Evolutionary conservation across 2,329 filamentous ascomycete genomes (phyloP).

Genomic region (Neonectria faginata): DNA sequence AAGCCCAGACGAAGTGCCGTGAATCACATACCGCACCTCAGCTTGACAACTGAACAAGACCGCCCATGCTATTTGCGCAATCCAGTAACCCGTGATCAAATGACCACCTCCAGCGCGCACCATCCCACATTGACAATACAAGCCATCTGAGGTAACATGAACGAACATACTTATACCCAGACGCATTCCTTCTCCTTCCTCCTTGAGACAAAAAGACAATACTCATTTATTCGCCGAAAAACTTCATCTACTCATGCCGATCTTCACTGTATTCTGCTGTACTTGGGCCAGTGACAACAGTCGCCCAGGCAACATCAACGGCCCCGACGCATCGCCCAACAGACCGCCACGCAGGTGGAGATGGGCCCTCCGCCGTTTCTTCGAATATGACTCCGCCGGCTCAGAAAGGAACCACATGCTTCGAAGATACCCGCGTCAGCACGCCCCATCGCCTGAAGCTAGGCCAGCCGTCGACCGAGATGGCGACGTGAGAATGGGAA

Average conservation of each 20-base stretch:
- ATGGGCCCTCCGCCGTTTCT: too few species aligned
- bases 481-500: background rate
- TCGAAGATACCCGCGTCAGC: background rate
- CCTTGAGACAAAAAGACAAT: background rate
- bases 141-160: too few species aligned
- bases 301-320: background rate
- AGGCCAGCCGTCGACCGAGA: background rate
- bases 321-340: background rate
- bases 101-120: background rate
- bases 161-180: background rate
- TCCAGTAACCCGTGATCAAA: background rate
- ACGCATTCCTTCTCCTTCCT: background rate
- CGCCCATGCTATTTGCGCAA: background rate
- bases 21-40: background rate
- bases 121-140: background rate
- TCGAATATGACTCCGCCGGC: background rate
- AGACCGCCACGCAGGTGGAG: background rate
- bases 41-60: background rate
- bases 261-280: background rate
- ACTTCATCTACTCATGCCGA: too few species aligned
- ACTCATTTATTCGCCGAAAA: background rate
- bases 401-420: background rate
- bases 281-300: background rate
- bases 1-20: background rate
- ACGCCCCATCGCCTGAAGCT: background rate